These are phyloP conservation scores for Podosphaera xanthii DNA, from an alignment of 2,329 filamentous ascomycete species.

Conservation along the genomic window DNA sequence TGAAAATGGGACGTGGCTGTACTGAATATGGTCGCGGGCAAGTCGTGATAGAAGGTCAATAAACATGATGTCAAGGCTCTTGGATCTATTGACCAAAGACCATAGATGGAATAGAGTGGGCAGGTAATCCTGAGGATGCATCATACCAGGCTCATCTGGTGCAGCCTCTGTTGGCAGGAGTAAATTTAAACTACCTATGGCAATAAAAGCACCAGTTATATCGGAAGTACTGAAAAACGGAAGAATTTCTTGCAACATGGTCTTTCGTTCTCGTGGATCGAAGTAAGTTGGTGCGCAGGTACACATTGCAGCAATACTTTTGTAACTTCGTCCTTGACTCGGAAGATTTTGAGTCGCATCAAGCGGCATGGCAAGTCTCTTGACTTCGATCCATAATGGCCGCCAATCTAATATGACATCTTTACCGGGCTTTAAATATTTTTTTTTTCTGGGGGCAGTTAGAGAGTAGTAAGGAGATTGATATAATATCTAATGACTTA, in stretches of 20 bases:
- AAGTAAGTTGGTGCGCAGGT: slow-evolving; percentile 83
- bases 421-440: slow-evolving; percentile 76
- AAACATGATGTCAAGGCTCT: slow-evolving; percentile 64
- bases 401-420: slow-evolving; percentile 87
- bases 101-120: slow-evolving; percentile 93
- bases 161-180: slow-evolving; percentile 68
- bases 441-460: slow-evolving; percentile 46
- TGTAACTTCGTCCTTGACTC: slow-evolving; percentile 26
- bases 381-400: slow-evolving; percentile 79
- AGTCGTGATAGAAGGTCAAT: slow-evolving; percentile 77
- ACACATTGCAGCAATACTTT: slow-evolving; percentile 64
- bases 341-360: slow-evolving; percentile 47
- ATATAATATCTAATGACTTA: slow-evolving; percentile 21
- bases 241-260: slow-evolving; percentile 58
- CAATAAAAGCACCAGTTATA: slow-evolving; percentile 75
- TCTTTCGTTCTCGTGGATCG: slow-evolving; percentile 63
- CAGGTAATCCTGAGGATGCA: slow-evolving; percentile 73
- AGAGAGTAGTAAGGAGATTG: background rate
- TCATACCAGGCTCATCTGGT: slow-evolving; percentile 44
- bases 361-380: slow-evolving; percentile 66
- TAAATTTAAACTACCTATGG: slow-evolving; percentile 68
- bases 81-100: slow-evolving; percentile 80
- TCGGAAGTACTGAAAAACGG: slow-evolving; percentile 88
- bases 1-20: slow-evolving; percentile 54
- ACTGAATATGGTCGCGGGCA: slow-evolving; percentile 60